Evolutionary conservation across 164 flowering plant genomes (phyloP).

Genomic region (Euptelea pleiosperma): DNA sequence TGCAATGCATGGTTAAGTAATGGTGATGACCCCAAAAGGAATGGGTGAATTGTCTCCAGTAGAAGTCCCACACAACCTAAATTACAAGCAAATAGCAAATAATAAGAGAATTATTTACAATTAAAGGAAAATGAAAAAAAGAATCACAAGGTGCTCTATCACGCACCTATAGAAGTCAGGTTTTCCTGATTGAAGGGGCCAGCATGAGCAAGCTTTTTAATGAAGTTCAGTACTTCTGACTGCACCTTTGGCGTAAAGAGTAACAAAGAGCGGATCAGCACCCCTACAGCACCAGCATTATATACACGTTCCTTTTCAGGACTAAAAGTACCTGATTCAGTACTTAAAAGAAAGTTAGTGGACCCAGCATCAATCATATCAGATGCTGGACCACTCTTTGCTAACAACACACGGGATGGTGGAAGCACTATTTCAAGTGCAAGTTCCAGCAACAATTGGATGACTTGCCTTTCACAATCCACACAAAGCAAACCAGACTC

Average conservation of each 20-base stretch:
- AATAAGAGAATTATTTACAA: conserved; percentile 9
- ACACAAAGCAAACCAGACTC: conserved; percentile 94
- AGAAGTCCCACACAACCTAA: conserved; percentile 95
- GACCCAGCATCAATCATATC: conserved; percentile 41
- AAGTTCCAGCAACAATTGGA: conserved; percentile 89
- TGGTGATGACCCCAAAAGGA: conserved; percentile 77
- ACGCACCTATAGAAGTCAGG: conserved; percentile 89
- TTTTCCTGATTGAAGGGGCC: conserved; percentile 91
- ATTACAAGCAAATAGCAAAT: conserved; percentile 18
- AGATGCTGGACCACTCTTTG: conserved; percentile 39
- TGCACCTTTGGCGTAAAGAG: conserved; percentile 92
- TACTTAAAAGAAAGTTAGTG: conserved; percentile 42
- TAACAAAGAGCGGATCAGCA: conserved; percentile 73
- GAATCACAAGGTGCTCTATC: conserved; percentile 2
- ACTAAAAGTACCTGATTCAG: conserved; percentile 53
- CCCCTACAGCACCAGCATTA: conserved; percentile 88
- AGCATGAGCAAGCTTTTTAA: conserved; percentile 81
- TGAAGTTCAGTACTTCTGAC: conserved; percentile 67
- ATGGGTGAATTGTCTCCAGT: conserved; percentile 79
- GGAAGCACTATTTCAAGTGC: conserved; percentile 90
- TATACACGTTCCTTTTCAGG: conserved; percentile 72
- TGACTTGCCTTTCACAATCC: conserved; percentile 83
- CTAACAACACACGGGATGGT: conserved; percentile 47
- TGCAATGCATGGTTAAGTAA: conserved; percentile 68
- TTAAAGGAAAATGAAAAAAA: neutral